Evolutionary conservation across 441 rosid genomes (phyloP).

Genomic region (Flueggea neowawraea): DNA sequence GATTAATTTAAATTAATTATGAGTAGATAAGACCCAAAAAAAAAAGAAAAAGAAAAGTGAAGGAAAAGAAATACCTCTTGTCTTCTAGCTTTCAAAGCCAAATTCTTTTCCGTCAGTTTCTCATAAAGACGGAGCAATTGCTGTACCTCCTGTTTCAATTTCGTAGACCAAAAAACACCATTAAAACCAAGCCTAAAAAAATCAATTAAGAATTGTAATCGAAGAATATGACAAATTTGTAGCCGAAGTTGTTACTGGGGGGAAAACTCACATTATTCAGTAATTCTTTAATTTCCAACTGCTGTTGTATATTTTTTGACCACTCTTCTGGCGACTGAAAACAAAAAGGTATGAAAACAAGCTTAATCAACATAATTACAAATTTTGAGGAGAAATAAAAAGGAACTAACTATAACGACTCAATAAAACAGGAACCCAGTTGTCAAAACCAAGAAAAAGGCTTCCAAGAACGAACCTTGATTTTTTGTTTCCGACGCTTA

Average conservation of each 20-base stretch:
- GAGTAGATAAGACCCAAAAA: background rate
- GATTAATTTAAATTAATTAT: too few relatives aligned
- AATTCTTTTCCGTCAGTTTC: conserved; percentile 9
- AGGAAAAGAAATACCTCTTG: conserved; percentile 15
- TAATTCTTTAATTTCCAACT: conserved; percentile 14
- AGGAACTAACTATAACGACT: background rate
- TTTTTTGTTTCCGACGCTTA: conserved; percentile 15
- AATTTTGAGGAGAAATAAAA: background rate
- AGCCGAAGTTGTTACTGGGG: too few relatives aligned
- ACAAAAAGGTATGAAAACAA: too few relatives aligned
- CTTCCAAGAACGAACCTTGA: conserved; percentile 17
- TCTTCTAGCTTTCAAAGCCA: conserved; percentile 19
- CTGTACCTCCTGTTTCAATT: conserved; percentile 27
- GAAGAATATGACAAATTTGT: too few relatives aligned
- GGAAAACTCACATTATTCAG: conserved; percentile 18
- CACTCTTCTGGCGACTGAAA: conserved; percentile 25
- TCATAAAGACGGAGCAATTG: conserved; percentile 2
- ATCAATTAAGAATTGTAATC: too few relatives aligned
- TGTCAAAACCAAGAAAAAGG: background rate
- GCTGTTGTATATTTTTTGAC: conserved; percentile 5
- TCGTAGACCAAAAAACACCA: background rate
- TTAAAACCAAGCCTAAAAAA: background rate
- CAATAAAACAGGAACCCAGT: background rate
- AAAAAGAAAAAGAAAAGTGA: background rate
- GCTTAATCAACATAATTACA: background rate